Evolutionary conservation across 805 yeast species (phyloP), one percentile per base, ranked within the genome.

Genomic region (Candida xyloterini): DNA sequence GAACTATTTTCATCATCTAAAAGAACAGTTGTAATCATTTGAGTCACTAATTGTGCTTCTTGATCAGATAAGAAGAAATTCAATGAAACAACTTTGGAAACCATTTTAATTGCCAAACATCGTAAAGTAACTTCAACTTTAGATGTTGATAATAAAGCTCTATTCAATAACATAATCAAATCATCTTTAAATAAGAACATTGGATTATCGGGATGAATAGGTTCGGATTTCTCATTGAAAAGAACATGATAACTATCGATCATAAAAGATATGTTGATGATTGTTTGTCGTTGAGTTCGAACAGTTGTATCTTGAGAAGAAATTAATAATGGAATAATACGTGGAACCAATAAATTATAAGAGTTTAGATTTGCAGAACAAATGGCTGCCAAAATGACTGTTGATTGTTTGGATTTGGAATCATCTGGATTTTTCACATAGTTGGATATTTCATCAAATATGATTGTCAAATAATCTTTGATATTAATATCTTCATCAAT

Each of bases 111-210:
- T 1, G 93, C 76, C 28, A 82, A 64, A 20, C 83, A 71, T 52
- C 88, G 72, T 41, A 88, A 67, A 1, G 89, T 76, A 9, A 79
- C 80, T 52, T 86, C 96, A 22, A 76, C 63, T 24, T 70, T 72
- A 0, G 95, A 78, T 0, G 85, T 72, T 0, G 83, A 73, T 56
- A 82, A 75, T 34, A 90, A 67, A 5, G 86, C 71, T 53, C 77
- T 81, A n/a, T 89, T 79, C 48, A 87, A 59, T 30, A 82, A 65
- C 38, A 80, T 76, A 22, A 89, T 62, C 11, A 90, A 65, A 27
- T 79, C 79, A 52, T 89, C 95, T 46, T 84, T 80, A 57, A 65
- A 74, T 7, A 57, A 49, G 11, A 60, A 49, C 36, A 85, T 57
- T 7, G 68, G 60, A 44, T 71, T 73, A 28, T 48, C 47, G 10